These are phyloP conservation scores for Clarireedia paspali DNA, from an alignment of 2,329 filamentous ascomycete species.

Conservation along the genomic window DNA sequence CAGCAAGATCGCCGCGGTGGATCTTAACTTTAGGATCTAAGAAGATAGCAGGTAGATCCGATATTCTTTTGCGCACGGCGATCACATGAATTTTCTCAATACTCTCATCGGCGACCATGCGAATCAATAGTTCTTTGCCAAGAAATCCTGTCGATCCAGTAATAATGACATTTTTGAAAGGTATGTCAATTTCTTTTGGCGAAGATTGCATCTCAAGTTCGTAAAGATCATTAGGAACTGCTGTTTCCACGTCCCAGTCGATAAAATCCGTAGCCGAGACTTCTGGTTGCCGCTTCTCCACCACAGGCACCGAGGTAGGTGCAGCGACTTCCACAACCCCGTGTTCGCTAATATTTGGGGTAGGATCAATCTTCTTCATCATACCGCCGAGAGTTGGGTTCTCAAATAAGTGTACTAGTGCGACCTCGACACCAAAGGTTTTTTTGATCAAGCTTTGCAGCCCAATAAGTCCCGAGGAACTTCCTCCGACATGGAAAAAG, in stretches of 20 bases:
- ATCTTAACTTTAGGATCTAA: not conserved
- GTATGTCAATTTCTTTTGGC: too few relatives aligned
- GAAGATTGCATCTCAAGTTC: too few relatives aligned
- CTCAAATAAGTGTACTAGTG: too few relatives aligned
- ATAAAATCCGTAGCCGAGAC: not conserved
- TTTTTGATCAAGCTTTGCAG: too few relatives aligned
- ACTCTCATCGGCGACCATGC: not conserved
- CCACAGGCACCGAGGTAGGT: not conserved
- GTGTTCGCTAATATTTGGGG: slow-evolving; percentile 4
- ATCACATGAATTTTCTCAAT: not conserved
- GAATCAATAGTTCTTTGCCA: not conserved
- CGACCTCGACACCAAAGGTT: too few relatives aligned
- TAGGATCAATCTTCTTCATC: too few relatives aligned
- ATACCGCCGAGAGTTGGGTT: too few relatives aligned
- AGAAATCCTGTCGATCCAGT: not conserved
- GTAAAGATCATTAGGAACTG: too few relatives aligned
- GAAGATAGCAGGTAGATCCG: not conserved
- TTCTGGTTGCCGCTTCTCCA: not conserved
- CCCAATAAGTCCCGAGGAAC: too few relatives aligned
- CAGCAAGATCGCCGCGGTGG: not conserved
- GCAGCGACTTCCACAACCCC: not conserved
- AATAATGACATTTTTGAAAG: not conserved
- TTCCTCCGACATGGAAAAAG: too few relatives aligned
- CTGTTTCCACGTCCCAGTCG: too few relatives aligned
- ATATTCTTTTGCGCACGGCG: not conserved